These are phyloP conservation scores for Collybia sp. DNA, from an alignment of 768 basidiomycete species.

Conservation along the genomic window DNA sequence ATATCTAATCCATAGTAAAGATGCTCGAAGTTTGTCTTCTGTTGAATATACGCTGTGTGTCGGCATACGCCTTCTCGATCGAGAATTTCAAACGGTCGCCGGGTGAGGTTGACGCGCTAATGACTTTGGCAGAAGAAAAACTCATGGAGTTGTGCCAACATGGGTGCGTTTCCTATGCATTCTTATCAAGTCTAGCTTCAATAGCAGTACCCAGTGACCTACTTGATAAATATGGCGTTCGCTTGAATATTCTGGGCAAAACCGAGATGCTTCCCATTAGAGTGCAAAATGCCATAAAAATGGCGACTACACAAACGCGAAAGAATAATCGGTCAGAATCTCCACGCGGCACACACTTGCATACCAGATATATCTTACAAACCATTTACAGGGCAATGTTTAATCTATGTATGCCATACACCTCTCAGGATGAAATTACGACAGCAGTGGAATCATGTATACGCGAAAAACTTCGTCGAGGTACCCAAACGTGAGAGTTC, in stretches of 20 bases:
- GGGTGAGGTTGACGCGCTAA: slow-evolving; percentile 84
- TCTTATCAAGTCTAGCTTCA: not conserved
- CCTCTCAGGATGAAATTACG: slow-evolving; percentile 88
- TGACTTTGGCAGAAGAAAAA: slow-evolving; percentile 74
- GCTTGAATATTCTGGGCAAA: slow-evolving; percentile 79
- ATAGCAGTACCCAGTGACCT: slow-evolving; percentile 50
- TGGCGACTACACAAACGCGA: slow-evolving; percentile 75
- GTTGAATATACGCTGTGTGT: slow-evolving; percentile 78
- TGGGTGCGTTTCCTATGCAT: slow-evolving; percentile 53
- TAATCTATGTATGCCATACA: slow-evolving; percentile 91
- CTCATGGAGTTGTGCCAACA: slow-evolving; percentile 73
- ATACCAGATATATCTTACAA: not conserved
- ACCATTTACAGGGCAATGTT: slow-evolving; percentile 62
- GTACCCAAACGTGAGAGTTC: slow-evolving; percentile 19
- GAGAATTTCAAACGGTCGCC: slow-evolving; percentile 91
- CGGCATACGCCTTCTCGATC: slow-evolving; percentile 96
- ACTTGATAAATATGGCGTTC: slow-evolving; percentile 76
- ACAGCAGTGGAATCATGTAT: slow-evolving; percentile 62
- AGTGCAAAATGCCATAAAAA: slow-evolving; percentile 62
- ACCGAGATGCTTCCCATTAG: slow-evolving; percentile 70
- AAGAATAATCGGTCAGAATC: slow-evolving; percentile 60
- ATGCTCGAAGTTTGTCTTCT: slow-evolving; percentile 80
- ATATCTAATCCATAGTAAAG: slow-evolving; percentile 31
- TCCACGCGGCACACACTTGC: no score
- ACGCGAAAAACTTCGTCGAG: slow-evolving; percentile 13